Evolutionary conservation across 208 protist species (phyloP), one percentile per base, ranked within the genome.

Genomic region (Crithidia sp.): DNA sequence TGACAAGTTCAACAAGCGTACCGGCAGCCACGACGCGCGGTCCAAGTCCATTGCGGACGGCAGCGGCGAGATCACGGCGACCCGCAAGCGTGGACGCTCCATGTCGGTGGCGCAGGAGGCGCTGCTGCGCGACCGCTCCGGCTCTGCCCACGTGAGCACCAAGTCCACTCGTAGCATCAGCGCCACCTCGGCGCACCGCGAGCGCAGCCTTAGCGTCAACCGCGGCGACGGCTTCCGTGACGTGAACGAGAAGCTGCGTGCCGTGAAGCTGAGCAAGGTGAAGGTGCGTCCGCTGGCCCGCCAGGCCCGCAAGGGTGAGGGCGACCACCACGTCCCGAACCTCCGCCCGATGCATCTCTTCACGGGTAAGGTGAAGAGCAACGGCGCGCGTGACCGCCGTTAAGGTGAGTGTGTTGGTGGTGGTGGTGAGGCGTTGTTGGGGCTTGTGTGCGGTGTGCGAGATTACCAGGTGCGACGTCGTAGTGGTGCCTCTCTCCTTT

Each of bases 291-390:
- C 85, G 52, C 85, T 86, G 44, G 87, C 87, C 40, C 82, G 83
- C 44, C 80, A 89, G 66, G 95, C 87, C 4, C 91, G 85, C 60
- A 95, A 94, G 74, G 92, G 97, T 54, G 99, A 99, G 82, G 92
- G 92, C 65, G 99, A 99, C 79, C 90, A 97, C 67, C 83, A 91
- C 81, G 81, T 99, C 43, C 86, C 82, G 61, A 94, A 96, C 87
- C 62, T 97, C 17, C 99, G 91, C 81, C 98, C 99, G 14, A 99
- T 99, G 85, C 98, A 99, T 86, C 82, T 99, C 59, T 99, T 98
- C 78, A 92, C 97, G 39, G 99, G 99, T 72, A 99, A 99, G 93
- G 95, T 98, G 65, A 98, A 97, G 83, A 87, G 76, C 71, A 97
- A 95, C 68, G 90, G 93, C 41, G 81, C 79, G 19, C 88, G 93